Conservation (phyloP, 257 asterid species). For the Ballota nigra region DNA sequence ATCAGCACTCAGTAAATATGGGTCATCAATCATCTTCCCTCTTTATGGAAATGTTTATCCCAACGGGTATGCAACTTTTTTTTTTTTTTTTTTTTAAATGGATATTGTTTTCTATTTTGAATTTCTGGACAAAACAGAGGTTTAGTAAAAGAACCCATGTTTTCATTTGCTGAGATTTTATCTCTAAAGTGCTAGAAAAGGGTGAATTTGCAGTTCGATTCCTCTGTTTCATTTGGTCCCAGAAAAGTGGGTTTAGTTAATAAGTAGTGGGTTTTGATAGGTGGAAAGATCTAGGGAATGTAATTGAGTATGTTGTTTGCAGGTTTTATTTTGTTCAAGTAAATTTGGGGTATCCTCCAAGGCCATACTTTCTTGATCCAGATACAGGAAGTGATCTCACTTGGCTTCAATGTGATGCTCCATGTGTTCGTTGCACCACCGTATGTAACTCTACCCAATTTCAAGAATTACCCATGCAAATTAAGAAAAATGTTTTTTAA, state of each 20-base stretch:
- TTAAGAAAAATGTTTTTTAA: too few species aligned
- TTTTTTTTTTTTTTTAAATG: too few species aligned
- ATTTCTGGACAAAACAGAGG: background rate
- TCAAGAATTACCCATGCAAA: too few species aligned
- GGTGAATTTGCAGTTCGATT: background rate
- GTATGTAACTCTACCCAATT: too few species aligned
- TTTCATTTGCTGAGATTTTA: constrained; percentile 2
- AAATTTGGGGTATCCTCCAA: constrained; percentile 77
- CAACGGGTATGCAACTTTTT: constrained; percentile 55
- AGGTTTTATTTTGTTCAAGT: constrained; percentile 88
- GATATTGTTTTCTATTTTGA: background rate
- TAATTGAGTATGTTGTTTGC: constrained; percentile 23
- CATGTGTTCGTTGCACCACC: constrained; percentile 85
- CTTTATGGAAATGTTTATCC: constrained; percentile 92
- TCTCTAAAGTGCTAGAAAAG: background rate
- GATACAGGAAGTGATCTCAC: constrained; percentile 99
- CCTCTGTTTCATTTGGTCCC: too few species aligned
- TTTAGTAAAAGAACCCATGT: background rate
- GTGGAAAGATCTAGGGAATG: background rate
- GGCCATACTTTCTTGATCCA: constrained; percentile 95
- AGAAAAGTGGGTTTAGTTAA: background rate
- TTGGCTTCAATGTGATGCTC: constrained; percentile 99
- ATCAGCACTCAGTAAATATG: constrained; percentile 34
- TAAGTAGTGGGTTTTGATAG: background rate
- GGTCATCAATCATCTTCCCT: constrained; percentile 63